Conservation (phyloP, 805 yeast genomes). For the Monosporozyma aquatica region DNA sequence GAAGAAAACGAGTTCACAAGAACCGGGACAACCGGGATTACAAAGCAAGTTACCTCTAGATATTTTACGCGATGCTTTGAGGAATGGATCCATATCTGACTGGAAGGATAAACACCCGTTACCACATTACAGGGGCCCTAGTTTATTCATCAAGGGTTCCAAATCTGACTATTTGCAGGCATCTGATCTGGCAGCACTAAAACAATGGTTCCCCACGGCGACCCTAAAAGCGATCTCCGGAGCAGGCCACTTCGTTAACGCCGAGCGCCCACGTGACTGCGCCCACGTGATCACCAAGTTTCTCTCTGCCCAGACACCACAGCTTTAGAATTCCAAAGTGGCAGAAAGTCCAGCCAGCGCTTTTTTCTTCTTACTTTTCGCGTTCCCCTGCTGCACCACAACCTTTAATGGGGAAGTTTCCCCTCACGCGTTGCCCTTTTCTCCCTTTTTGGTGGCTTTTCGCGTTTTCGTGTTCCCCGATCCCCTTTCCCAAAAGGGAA, state of each 20-base stretch:
- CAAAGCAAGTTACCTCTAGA: constrained; percentile 53
- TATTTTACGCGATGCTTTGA: constrained; percentile 33
- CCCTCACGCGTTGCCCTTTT: too few species aligned
- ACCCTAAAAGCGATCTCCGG: constrained; percentile 58
- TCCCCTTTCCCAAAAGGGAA: neutral
- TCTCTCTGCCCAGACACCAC: constrained; percentile 24
- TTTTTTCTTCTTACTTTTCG: neutral
- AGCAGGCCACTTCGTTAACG: constrained; percentile 89
- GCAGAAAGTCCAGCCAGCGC: too few species aligned
- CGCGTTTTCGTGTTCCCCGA: neutral
- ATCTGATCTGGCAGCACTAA: constrained; percentile 65
- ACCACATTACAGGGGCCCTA: constrained; percentile 41
- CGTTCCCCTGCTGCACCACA: too few species aligned
- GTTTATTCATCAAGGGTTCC: constrained; percentile 72
- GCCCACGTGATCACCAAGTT: constrained; percentile 53
- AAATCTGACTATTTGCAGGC: constrained; percentile 73
- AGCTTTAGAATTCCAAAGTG: neutral
- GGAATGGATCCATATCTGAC: constrained; percentile 29
- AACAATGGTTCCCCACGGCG: constrained; percentile 69
- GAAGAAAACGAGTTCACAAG: too few species aligned
- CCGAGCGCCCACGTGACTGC: constrained; percentile 77
- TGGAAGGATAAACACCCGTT: constrained; percentile 26
- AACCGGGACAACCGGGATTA: constrained; percentile 26
- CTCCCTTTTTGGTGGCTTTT: neutral
- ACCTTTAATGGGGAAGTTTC: too few species aligned